These are phyloP conservation scores for Russula sp. DNA, from an alignment of 768 basidiomycete genomes.

Conservation along the genomic window DNA sequence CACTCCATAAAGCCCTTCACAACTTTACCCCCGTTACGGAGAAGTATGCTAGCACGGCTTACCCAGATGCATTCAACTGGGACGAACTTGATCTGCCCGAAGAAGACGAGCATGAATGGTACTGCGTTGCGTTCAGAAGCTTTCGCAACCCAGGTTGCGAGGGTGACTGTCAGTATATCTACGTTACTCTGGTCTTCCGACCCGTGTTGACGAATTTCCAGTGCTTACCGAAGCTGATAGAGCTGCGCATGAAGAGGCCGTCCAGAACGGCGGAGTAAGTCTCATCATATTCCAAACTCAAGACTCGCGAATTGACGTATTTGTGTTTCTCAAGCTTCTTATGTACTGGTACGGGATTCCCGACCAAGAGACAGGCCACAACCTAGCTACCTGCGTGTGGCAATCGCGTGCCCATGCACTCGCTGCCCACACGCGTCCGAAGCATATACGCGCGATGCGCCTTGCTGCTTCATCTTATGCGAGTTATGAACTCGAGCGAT, in stretches of 20 bases:
- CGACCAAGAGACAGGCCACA: constrained; percentile 63
- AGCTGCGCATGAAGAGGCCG: constrained; percentile 87
- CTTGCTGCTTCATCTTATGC: constrained; percentile 75
- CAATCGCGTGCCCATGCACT: constrained; percentile 78
- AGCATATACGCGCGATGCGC: constrained; percentile 77
- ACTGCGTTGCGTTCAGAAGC: constrained; percentile 85
- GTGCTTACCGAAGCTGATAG: constrained; percentile 84
- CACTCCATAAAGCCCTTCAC: constrained; percentile 81
- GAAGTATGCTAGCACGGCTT: constrained; percentile 58
- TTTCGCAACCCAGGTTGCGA: constrained; percentile 67
- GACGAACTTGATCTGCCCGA: constrained; percentile 53
- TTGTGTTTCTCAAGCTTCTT: constrained; percentile 45
- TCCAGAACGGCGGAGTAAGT: constrained; percentile 76
- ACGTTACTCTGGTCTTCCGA: background rate
- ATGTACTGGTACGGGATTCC: constrained; percentile 95
- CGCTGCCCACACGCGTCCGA: constrained; percentile 69
- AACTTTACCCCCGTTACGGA: constrained; percentile 53
- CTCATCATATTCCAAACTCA: background rate
- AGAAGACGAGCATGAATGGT: constrained; percentile 81
- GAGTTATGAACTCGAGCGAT: constrained; percentile 68
- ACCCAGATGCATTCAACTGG: constrained; percentile 88
- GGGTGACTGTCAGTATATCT: constrained; percentile 41
- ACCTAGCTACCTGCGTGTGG: constrained; percentile 96
- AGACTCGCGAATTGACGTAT: background rate
- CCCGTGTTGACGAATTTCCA: constrained; percentile 26